Evolutionary conservation across 2,329 filamentous ascomycete genomes (phyloP), one percentile per base, ranked within the genome.

Genomic region (Botrytis hyacinthi): DNA sequence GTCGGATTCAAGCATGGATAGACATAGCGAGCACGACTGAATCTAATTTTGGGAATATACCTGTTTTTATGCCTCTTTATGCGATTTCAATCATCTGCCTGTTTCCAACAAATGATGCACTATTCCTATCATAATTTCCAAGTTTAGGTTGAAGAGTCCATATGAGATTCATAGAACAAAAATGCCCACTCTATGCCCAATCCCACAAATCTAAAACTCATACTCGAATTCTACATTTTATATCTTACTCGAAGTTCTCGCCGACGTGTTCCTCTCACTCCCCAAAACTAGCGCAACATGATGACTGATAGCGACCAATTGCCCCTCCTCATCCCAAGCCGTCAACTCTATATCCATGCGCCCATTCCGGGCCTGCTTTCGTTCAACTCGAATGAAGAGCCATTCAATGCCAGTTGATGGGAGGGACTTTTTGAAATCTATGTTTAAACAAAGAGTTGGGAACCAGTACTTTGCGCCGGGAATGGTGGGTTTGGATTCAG

Each of bases 341-440:
- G 90, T 82, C 35, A 95, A 85, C 76, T 95, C 92, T 63, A 94
- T 79, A 83, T 97, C 93, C 80, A 93, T 90, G 74, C 91, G 85
- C 1, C 93, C 93, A 76, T 93, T 90, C 76, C 85, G 86, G 60
- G 95, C 88, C 81, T 86, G 84, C 82, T 93, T 94, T 7, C 89
- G 85, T 72, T 87, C 85, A 20, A 91, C 85, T 46, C 92, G 85
- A 59, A 90, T 84, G 78, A 91, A 91, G 71, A 97, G 80, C 90
- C 92, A 96, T 80, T 93, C 90, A 1, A 89, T 88, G 0, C 93
- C 93, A 60, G 88, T 87, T 6, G 83, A 82, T 0, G 92, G 92
- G 62, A 97, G 80, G 10, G 86, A 81, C 80, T 91, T 93, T 84
- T 95, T 96, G 57, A 94, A 84, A 75, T 97, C 93, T 35, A 97